A percentile compares a stretch with the other conserved stretches of the same genome.
Conservation (phyloP, 1,139 yeast species). For the Protomyces inouyei region DNA sequence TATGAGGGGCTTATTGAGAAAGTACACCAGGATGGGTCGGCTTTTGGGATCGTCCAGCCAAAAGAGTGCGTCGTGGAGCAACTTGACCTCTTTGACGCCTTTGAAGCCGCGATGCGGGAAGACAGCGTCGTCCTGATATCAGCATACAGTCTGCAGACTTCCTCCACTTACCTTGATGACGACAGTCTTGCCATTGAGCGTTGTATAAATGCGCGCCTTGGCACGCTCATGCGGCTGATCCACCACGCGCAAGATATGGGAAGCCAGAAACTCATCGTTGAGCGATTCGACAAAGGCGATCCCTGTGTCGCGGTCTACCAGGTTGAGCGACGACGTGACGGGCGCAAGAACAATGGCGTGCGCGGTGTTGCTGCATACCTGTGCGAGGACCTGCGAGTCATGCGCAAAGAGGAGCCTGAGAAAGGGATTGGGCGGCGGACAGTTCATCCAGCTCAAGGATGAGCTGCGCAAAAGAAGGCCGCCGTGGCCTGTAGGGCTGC, state of each 20-base stretch:
- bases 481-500: too few relatives aligned
- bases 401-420: conserved; percentile 5
- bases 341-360: conserved; percentile 16
- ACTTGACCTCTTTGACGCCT: conserved; percentile 22
- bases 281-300: conserved; percentile 1
- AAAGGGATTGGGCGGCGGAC: conserved; percentile 23
- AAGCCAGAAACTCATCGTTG: conserved; percentile 19
- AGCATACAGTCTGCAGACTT: not conserved
- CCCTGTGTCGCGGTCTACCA: conserved; percentile 18
- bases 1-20: conserved; percentile 24
- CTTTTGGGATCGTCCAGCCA: conserved; percentile 21
- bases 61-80: conserved; percentile 26
- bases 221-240: conserved; percentile 18
- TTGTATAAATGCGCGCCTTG: conserved; percentile 38
- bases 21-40: conserved; percentile 21
- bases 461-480: too few relatives aligned
- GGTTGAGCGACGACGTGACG: conserved; percentile 14
- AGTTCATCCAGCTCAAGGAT: conserved; percentile 2
- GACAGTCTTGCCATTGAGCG: conserved; percentile 26
- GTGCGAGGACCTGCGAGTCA: conserved; percentile 4
- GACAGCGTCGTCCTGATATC: conserved; percentile 9
- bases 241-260: conserved; percentile 13
- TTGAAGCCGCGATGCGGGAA: conserved; percentile 27
- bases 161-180: conserved; percentile 12
- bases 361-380: conserved; percentile 1